phyloP scores from a whole-genome alignment of 2,329 filamentous ascomycete genomes.

The Apiospora malaysiana region DNA sequence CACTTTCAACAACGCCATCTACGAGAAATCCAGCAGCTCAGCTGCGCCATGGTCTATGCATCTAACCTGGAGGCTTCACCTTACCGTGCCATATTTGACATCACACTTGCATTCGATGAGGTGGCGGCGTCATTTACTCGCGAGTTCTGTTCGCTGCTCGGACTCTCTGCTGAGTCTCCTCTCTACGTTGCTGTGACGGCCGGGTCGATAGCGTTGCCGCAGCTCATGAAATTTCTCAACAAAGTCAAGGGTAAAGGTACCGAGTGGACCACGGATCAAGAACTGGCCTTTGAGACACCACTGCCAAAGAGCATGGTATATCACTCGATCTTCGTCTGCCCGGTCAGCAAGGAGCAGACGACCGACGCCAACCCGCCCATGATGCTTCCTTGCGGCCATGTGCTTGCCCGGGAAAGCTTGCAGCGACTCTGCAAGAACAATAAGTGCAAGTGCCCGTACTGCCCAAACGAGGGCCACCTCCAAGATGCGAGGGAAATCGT shows the following conservation, averaged over 20 bases:
- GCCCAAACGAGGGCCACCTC: conserved; percentile 80
- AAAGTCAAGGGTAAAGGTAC: conserved; percentile 90
- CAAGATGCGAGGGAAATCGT: conserved; percentile 78
- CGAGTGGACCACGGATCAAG: conserved; percentile 92
- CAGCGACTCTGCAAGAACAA: conserved; percentile 78
- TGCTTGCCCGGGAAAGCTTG: conserved; percentile 85
- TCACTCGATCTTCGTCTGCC: conserved; percentile 97
- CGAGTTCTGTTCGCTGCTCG: conserved; percentile 92
- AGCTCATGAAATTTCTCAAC: conserved; percentile 83
- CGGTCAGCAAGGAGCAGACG: conserved; percentile 94
- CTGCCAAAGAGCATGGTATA: conserved; percentile 71
- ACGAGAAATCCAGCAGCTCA: conserved; percentile 80
- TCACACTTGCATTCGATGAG: conserved; percentile 77
- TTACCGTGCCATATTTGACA: conserved; percentile 80
- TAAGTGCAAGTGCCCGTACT: conserved; percentile 95
- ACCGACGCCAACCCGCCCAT: conserved; percentile 93
- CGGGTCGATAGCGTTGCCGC: conserved; percentile 88
- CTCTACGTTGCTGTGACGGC: conserved; percentile 93
- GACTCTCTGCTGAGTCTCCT: conserved; percentile 88
- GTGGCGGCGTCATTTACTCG: conserved; percentile 87
- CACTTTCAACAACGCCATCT: conserved; percentile 78
- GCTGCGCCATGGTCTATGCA: conserved; percentile 79
- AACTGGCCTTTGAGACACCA: conserved; percentile 80
- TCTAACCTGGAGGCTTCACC: conserved; percentile 78
- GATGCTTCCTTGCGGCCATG: conserved; percentile 96